Evolutionary conservation across 768 basidiomycete genomes (phyloP).

Genomic region (Tulasnella sp.): DNA sequence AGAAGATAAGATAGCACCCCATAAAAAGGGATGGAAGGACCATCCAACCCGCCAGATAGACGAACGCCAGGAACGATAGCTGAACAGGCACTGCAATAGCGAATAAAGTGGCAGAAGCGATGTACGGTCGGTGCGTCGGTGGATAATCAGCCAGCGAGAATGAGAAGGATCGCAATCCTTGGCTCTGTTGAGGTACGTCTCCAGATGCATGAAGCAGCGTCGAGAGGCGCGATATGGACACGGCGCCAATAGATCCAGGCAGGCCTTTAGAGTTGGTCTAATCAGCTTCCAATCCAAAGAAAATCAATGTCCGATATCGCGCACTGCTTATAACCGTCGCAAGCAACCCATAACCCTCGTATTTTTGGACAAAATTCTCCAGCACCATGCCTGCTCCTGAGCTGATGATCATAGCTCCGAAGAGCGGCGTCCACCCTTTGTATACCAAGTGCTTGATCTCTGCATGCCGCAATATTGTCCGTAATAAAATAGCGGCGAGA

Average conservation of each 20-base stretch:
- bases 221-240: slow-evolving; percentile 82
- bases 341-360: slow-evolving; percentile 78
- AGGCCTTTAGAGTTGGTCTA: slow-evolving; percentile 40
- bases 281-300: slow-evolving; percentile 1
- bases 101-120: slow-evolving; percentile 50
- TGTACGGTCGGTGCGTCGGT: slow-evolving; percentile 31
- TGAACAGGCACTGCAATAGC: slow-evolving; percentile 72
- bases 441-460: slow-evolving; percentile 60
- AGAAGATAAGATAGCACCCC: slow-evolving; percentile 54
- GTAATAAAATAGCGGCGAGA: slow-evolving; percentile 40
- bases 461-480: slow-evolving; percentile 52
- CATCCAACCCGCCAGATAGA: slow-evolving; percentile 67
- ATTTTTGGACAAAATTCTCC: slow-evolving; percentile 77
- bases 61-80: slow-evolving; percentile 55
- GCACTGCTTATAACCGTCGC: slow-evolving; percentile 79
- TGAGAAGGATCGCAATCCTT: background rate
- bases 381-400: slow-evolving; percentile 85
- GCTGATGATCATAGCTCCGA: slow-evolving; percentile 82
- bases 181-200: slow-evolving; percentile 4
- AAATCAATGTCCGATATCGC: slow-evolving; percentile 18
- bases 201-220: slow-evolving; percentile 62
- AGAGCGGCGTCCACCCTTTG: slow-evolving; percentile 83
- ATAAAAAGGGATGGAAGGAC: slow-evolving; percentile 57
- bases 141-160: background rate
- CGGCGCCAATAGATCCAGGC: slow-evolving; percentile 81